Conservation (phyloP, 2,329 filamentous ascomycete genomes). For the Ophiocordyceps camponoti-floridani region DNA sequence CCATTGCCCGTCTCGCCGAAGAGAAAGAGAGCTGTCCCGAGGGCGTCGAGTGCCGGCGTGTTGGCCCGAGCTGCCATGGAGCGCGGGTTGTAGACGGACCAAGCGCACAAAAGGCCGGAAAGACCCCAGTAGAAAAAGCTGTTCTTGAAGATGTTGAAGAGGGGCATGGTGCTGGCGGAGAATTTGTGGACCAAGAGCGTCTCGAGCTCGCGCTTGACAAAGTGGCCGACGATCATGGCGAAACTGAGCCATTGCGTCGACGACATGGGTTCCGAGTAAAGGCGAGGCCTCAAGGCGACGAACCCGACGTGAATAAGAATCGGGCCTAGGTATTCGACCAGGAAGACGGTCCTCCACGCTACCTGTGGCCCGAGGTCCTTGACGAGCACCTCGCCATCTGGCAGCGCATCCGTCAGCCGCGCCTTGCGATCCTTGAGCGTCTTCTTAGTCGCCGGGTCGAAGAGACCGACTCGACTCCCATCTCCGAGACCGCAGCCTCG, state of each 20-base stretch:
- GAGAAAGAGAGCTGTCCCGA: slow-evolving; percentile 53
- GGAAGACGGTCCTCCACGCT: slow-evolving; percentile 81
- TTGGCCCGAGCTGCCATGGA: slow-evolving; percentile 43
- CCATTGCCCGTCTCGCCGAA: slow-evolving; percentile 71
- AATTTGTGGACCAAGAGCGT: slow-evolving; percentile 92
- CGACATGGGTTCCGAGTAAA: slow-evolving; percentile 34
- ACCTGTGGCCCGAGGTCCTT: slow-evolving; percentile 91
- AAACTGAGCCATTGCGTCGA: slow-evolving; percentile 57
- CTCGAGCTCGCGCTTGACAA: slow-evolving; percentile 87
- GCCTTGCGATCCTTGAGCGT: slow-evolving; percentile 44
- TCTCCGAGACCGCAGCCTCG: slow-evolving; percentile 31
- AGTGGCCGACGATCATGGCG: slow-evolving; percentile 62
- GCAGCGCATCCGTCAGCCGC: slow-evolving; percentile 26
- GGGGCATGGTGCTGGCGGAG: slow-evolving; percentile 85
- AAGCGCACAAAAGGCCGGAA: slow-evolving; percentile 63
- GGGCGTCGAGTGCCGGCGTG: slow-evolving; percentile 35
- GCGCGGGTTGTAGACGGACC: slow-evolving; percentile 67
- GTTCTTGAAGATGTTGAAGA: slow-evolving; percentile 85
- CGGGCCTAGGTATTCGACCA: slow-evolving; percentile 88
- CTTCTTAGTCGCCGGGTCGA: slow-evolving; percentile 41
- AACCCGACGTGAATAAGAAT: slow-evolving; percentile 69
- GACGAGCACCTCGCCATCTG: slow-evolving; percentile 49
- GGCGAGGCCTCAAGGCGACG: slow-evolving; percentile 53
- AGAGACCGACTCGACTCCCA: slow-evolving; percentile 44
- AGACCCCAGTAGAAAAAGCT: slow-evolving; percentile 84